Base-by-base conservation (phyloP, 805 yeast species). In the Teunomyces tritomae region DNA sequence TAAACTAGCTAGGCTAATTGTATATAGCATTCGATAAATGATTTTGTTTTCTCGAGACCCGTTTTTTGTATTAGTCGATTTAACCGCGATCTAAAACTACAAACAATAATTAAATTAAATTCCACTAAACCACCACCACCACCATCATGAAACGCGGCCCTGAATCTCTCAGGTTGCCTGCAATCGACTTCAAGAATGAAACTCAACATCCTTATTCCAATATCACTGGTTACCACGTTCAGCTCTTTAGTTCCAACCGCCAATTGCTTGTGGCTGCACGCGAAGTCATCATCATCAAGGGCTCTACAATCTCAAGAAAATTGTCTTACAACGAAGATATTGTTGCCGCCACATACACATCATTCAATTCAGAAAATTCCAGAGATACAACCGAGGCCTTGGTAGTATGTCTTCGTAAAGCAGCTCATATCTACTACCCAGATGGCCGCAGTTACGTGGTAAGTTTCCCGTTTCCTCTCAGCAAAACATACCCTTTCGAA, bases 391-490 rank as follows among this genome's bases (percentile, higher is more conserved):
- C 29, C 24, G 64, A 59, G 29, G 78, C 80, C 8, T 67, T 89
- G 39, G 87, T 81, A 1, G 82, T 89, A 1, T 76, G 89, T 28
- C 64, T 86, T 43, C 63, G 64, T 35, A 85, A 83, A 47, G 71
- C 80, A 5, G 87, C 87, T 0, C 73, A 84, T 49, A 74, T 88
- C 1, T 88, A 85, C 59, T 78, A 78, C 47, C 64, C 67, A 4
- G 78, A 78, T 49, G 94, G 94, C 2, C 73, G 79, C 27, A 71
- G 79, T 0, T 79, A 79, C 48, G 73, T 78, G 1, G 77, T 84
- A 8, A 82, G 82, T 54, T 79, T 90, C 51, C 95, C 97, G 0
- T 87, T 89, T 53, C 68, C 70, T 5, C 75, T 87, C 24, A 73
- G 70, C 32, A 71, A 71, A 26, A 91, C 85, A 1, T 77, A 85